Evolutionary conservation across 305 asterid genomes (phyloP), one percentile per base, ranked within the genome.

Genomic region (Fraxinus sp.): DNA sequence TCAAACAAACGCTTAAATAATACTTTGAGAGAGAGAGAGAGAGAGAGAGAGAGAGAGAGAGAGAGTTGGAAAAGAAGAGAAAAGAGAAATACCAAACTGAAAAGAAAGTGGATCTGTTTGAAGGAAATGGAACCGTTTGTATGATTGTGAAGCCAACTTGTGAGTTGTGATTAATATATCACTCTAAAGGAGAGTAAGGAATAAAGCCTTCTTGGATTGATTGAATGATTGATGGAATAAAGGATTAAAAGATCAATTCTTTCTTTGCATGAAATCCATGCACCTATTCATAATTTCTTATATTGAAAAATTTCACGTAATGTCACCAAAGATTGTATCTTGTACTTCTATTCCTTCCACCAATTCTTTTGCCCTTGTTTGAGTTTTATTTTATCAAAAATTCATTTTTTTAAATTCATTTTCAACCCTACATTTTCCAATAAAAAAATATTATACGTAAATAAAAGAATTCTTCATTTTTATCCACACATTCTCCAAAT

Each of bases 61-160:
- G 68, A 84, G 82, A 78, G 79, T 74, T 74, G 70, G 10, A 16
- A 86, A 85, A 80, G 83, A n/a, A n/a, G 82, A 70, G 85, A 85
- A 83, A 79, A 78, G 80, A 81, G 81, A 86, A 81, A 79, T 39
- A 82, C 24, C 14, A 86, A 81, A 35, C 79, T 86, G 86, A 83
- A 90, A 89, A 87, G 90, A 90, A 84, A 83, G 70, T 85, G 52
- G 85, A 92, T 91, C 92, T 90, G 89, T 89, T 90, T 92, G 93
- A 92, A 90, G 90, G 92, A 89, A 84, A 91, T 88, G 94, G 94
- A 90, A 90, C 71, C 88, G 92, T 89, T 91, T 89, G 78, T 77
- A 70, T 36, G 33, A 28, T 39, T 82, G 36, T 36, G 73, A 57
- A 55, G 59, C 57, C 81, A 55, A 35, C 86, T 86, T 71, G 77